Conservation (phyloP, 352 stramenopile species). For the Pythium guiyangense region DNA sequence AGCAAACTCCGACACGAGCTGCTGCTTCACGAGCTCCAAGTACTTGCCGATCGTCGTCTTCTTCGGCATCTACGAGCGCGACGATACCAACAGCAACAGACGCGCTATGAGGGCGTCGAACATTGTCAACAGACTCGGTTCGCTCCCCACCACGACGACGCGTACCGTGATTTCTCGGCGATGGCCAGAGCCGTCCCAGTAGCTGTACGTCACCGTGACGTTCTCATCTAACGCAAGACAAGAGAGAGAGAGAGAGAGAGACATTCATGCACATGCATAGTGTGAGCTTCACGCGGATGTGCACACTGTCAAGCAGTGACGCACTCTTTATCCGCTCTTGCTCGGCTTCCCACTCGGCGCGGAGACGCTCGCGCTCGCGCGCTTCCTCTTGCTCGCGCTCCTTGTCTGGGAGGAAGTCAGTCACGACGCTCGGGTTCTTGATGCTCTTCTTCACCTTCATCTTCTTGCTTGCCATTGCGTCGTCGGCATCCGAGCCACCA, state of each 20-base stretch:
- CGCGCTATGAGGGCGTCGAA: background rate
- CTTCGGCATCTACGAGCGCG: slow-evolving; percentile 68
- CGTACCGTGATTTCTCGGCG: slow-evolving; percentile 85
- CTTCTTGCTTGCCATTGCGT: slow-evolving; percentile 9
- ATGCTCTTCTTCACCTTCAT: slow-evolving; percentile 65
- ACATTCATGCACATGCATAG: background rate
- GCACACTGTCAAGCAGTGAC: slow-evolving; percentile 2
- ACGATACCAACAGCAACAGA: background rate
- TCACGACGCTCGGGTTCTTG: slow-evolving; percentile 94
- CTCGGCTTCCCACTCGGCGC: slow-evolving; percentile 89
- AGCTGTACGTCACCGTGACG: slow-evolving; percentile 96
- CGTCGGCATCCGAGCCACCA: slow-evolving; percentile 14
- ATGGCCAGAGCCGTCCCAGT: slow-evolving; percentile 98
- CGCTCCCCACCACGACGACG: background rate
- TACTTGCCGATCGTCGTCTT: slow-evolving; percentile 90
- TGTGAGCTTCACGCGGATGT: background rate
- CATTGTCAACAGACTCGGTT: background rate
- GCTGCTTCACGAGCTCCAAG: slow-evolving; percentile 82
- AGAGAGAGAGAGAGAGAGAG: too few species aligned
- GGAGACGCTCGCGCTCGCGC: slow-evolving; percentile 74
- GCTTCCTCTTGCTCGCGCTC: slow-evolving; percentile 84
- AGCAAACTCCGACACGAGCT: slow-evolving; percentile 91
- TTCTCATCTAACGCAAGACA: slow-evolving; percentile 74
- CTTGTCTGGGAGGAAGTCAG: slow-evolving; percentile 93
- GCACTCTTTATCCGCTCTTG: slow-evolving; percentile 93